Conservation (phyloP, 768 basidiomycete species). For the Serendipita sp. region DNA sequence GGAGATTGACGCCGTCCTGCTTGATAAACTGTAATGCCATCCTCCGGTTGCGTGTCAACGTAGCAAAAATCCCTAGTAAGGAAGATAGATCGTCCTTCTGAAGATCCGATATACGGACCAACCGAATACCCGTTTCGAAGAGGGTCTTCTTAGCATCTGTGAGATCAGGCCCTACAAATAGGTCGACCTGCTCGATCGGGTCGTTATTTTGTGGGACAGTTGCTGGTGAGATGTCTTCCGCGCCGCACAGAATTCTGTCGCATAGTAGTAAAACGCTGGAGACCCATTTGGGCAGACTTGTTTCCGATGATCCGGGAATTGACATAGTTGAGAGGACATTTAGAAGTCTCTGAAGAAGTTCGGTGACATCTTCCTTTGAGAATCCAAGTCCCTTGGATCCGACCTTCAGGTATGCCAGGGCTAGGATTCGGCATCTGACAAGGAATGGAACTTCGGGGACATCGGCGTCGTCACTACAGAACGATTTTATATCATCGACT, state of each 20-base stretch:
- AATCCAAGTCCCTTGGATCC: conserved; percentile 17
- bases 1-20: conserved; percentile 39
- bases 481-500: conserved; percentile 60
- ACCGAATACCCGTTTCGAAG: conserved; percentile 60
- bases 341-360: conserved; percentile 52
- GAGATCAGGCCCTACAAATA: conserved; percentile 41
- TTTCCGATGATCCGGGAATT: conserved; percentile 33
- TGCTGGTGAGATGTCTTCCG: conserved; percentile 54
- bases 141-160: conserved; percentile 45
- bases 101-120: conserved; percentile 48
- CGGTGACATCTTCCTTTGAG: conserved; percentile 26
- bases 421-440: conserved; percentile 72
- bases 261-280: conserved; percentile 72
- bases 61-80: conserved; percentile 63
- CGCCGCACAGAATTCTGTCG: conserved; percentile 64
- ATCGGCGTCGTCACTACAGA: conserved; percentile 49
- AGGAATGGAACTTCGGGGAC: conserved; percentile 61
- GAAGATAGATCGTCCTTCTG: conserved; percentile 74
- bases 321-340: conserved; percentile 41
- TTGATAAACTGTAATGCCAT: conserved; percentile 54
- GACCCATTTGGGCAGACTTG: conserved; percentile 66
- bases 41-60: conserved; percentile 60
- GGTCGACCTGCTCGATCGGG: conserved; percentile 33
- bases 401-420: conserved; percentile 33
- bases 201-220: conserved; percentile 58